phyloP scores from a whole-genome alignment of 2,329 filamentous ascomycete genomes.

The Ceratocystis ficicola region DNA sequence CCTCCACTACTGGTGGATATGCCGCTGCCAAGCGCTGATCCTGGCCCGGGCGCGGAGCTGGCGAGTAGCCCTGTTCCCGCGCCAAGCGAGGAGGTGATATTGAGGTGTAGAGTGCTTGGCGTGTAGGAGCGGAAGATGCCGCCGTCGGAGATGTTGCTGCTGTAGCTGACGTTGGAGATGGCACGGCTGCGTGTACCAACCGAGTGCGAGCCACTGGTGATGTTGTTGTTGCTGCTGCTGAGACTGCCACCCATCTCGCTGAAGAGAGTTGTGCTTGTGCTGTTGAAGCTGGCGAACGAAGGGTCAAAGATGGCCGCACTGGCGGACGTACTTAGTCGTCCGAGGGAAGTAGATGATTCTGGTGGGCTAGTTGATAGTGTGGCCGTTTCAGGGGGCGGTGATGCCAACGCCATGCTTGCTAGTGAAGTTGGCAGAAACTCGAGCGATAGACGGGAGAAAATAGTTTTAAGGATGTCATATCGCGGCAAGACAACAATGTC shows the following conservation, averaged over 20 bases:
- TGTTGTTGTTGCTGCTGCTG: slow-evolving; percentile 75
- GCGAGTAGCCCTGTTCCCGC: slow-evolving; percentile 20
- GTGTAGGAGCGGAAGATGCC: slow-evolving; percentile 39
- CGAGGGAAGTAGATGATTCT: slow-evolving; percentile 36
- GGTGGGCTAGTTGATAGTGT: slow-evolving; percentile 40
- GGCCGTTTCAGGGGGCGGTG: slow-evolving; percentile 37
- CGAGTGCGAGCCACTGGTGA: slow-evolving; percentile 36
- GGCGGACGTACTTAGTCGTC: slow-evolving; percentile 60
- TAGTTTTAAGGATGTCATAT: slow-evolving; percentile 76
- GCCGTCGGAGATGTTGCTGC: slow-evolving; percentile 34
- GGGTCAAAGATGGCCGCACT: slow-evolving; percentile 48
- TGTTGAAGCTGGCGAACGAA: slow-evolving; percentile 55
- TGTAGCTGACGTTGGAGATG: slow-evolving; percentile 70
- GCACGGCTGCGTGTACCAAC: slow-evolving; percentile 52
- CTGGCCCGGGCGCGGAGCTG: not conserved
- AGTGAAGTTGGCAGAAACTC: slow-evolving; percentile 55
- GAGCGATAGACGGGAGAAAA: slow-evolving; percentile 78
- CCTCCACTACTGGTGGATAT: slow-evolving; percentile 10
- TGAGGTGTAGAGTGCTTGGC: slow-evolving; percentile 32
- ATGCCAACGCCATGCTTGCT: slow-evolving; percentile 41
- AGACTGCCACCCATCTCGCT: slow-evolving; percentile 42
- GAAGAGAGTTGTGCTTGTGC: slow-evolving; percentile 66
- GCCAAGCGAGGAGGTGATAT: slow-evolving; percentile 26
- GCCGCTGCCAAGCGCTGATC: slow-evolving; percentile 12
- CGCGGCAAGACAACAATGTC: slow-evolving; percentile 80